Evolutionary conservation across 345 rosid species (phyloP).

Genomic region (Rhodamnia rubescens): DNA sequence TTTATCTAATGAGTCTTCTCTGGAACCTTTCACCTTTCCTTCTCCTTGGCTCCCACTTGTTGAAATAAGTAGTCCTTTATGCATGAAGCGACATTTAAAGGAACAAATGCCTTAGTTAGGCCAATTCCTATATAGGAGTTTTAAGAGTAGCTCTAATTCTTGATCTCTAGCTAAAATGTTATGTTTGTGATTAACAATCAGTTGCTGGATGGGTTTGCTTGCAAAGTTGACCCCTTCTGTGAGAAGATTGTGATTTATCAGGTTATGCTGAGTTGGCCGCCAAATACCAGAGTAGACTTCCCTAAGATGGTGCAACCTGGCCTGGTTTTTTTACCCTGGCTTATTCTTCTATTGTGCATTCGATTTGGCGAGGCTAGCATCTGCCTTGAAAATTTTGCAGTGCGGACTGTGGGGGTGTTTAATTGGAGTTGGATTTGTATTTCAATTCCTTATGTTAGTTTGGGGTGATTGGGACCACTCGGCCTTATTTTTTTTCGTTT

Average conservation of each 20-base stretch:
- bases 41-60: background rate
- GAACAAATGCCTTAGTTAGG: background rate
- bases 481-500: background rate
- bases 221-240: background rate
- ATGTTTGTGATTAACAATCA: background rate
- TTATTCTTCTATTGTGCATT: background rate
- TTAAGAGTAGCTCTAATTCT: background rate
- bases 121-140: background rate
- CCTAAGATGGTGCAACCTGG: background rate
- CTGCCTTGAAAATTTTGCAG: background rate
- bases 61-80: background rate
- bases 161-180: background rate
- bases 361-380: background rate
- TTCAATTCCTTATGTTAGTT: background rate
- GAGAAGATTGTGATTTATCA: background rate
- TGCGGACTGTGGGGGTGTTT: background rate
- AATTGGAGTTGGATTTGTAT: background rate
- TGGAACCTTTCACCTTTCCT: background rate
- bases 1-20: background rate
- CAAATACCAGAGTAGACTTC: background rate
- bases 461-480: background rate
- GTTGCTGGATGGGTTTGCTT: background rate
- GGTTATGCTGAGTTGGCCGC: background rate
- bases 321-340: background rate
- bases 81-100: background rate